These are phyloP conservation scores for Raffaelea ambrosiae DNA, from an alignment of 2,329 filamentous ascomycete genomes.

Conservation along the genomic window DNA sequence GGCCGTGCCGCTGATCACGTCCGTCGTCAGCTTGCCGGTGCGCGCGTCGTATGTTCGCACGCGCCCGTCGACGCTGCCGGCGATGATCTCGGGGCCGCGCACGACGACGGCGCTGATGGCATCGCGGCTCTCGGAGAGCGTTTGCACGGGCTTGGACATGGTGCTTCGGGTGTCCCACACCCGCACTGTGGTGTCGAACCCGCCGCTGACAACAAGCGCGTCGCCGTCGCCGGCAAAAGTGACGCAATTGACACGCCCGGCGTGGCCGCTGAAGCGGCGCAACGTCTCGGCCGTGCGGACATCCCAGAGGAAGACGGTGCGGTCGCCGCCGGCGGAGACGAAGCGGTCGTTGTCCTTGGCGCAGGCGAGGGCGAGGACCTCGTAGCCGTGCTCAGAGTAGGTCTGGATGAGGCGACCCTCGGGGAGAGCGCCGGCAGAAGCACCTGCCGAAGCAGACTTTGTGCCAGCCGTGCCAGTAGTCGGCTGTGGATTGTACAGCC, in stretches of 20 bases:
- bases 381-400: conserved; percentile 86
- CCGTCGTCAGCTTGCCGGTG: conserved; percentile 60
- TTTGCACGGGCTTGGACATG: conserved; percentile 58
- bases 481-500: conserved; percentile 72
- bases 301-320: conserved; percentile 90
- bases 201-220: conserved; percentile 61
- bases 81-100: conserved; percentile 50
- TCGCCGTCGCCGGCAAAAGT: conserved; percentile 71
- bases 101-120: conserved; percentile 46
- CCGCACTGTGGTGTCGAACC: conserved; percentile 67
- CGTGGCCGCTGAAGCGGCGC: conserved; percentile 64
- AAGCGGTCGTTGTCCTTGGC: conserved; percentile 73
- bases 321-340: conserved; percentile 81
- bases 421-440: conserved; percentile 20
- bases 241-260: conserved; percentile 67
- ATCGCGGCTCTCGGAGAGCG: conserved; percentile 64
- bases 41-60: conserved; percentile 76
- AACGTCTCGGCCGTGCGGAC: conserved; percentile 72
- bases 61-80: conserved; percentile 76
- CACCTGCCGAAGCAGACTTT: conserved; percentile 5
- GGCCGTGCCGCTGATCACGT: conserved; percentile 51
- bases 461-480: conserved; percentile 18
- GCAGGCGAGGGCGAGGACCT: conserved; percentile 75
- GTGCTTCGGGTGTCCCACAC: conserved; percentile 61
- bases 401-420: conserved; percentile 67